A percentile compares a stretch with the other conserved stretches of the same genome.
Evolutionary conservation across 2,329 filamentous ascomycete species (phyloP).

Genomic region (Catunica adiposa): DNA sequence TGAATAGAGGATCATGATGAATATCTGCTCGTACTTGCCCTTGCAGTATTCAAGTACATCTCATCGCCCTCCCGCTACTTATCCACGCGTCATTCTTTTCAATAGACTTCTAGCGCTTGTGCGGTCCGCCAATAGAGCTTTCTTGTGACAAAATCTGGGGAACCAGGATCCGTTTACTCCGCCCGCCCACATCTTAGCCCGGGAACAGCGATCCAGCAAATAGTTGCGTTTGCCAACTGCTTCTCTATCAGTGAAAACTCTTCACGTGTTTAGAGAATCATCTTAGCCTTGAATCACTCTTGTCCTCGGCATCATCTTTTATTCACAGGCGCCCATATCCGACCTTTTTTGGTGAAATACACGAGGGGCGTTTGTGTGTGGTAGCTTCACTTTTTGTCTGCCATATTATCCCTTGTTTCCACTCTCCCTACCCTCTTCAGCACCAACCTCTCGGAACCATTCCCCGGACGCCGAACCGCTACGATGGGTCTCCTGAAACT

Average conservation of each 20-base stretch:
- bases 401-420: neutral
- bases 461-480: neutral
- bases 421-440: neutral
- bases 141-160: neutral
- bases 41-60: too few relatives aligned
- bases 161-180: neutral
- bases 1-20: too few relatives aligned
- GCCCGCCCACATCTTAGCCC: neutral
- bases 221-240: neutral
- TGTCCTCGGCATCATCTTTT: neutral
- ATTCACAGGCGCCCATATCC: neutral
- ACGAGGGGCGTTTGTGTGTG: neutral
- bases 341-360: neutral
- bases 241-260: neutral
- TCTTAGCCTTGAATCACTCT: neutral
- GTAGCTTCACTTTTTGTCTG: neutral
- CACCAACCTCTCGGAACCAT: neutral
- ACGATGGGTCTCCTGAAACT: conserved; percentile 32
- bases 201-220: too few relatives aligned
- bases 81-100: too few relatives aligned
- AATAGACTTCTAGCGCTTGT: too few relatives aligned
- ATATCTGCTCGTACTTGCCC: too few relatives aligned
- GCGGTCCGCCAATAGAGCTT: too few relatives aligned
- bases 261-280: neutral
- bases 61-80: too few relatives aligned